Percentiles rank a stretch among this genome's conserved stretches.
Conservation (phyloP, 1,139 yeast species). For the Geotrichum cucujoidarum region DNA sequence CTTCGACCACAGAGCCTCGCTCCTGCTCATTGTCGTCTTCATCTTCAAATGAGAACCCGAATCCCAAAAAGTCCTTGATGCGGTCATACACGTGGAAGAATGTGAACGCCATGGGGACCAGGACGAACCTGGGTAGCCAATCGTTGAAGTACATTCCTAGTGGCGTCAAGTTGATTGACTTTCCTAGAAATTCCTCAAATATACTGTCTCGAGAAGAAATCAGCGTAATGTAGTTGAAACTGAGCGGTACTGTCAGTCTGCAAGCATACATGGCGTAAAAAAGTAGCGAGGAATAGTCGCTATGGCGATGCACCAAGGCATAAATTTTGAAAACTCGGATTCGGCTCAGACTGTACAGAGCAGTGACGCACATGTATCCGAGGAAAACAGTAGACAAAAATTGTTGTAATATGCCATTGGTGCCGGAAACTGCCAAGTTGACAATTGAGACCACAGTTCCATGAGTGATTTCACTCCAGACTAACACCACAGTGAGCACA, state of each 20-base stretch:
- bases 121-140: conserved; percentile 66
- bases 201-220: conserved; percentile 47
- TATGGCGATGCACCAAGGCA: conserved; percentile 59
- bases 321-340: conserved; percentile 70
- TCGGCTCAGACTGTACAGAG: conserved; percentile 62
- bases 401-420: conserved; percentile 36
- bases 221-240: conserved; percentile 71
- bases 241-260: conserved; percentile 74
- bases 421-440: conserved; percentile 43
- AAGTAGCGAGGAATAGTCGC: conserved; percentile 70
- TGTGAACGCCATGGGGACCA: conserved; percentile 63
- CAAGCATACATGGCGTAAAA: conserved; percentile 80
- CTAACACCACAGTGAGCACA: conserved; percentile 48
- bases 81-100: conserved; percentile 65
- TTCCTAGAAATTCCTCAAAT: conserved; percentile 58
- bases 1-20: conserved; percentile 33
- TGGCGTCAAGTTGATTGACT: conserved; percentile 69
- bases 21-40: conserved; percentile 42
- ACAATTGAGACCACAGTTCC: conserved; percentile 62
- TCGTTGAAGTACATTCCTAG: conserved; percentile 68
- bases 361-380: conserved; percentile 62
- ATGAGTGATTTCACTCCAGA: conserved; percentile 72
- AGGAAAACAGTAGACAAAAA: conserved; percentile 44
- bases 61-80: conserved; percentile 49
- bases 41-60: conserved; percentile 50